Evolutionary conservation across 352 stramenopile genomes (phyloP), one percentile per base, ranked within the genome.

Genomic region (Pythium aristosporum): DNA sequence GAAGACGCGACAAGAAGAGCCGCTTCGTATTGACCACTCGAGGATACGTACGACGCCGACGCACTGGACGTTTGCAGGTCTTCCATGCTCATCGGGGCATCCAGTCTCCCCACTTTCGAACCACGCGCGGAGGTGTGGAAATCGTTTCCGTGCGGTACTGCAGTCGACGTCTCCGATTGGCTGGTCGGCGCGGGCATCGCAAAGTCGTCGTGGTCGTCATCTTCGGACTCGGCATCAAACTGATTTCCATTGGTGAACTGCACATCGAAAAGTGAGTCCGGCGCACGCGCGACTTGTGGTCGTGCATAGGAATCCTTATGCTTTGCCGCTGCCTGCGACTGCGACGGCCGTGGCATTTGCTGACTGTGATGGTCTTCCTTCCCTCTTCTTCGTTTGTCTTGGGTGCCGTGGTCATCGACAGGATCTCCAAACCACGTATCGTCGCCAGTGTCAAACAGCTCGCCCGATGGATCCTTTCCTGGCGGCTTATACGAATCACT

Each of bases 371-470:
- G 34, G 18, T 42, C 32, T 30, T 28, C 0, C 13, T 10, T 55
- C 18, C 49, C n/a, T 18, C 47, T 41, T 6, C 18, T 11, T 32
- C 12, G 44, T 11, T 20, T 41, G 20, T 13, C 16, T 42, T 30
- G 41, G 30, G 25, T 37, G 11, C 12, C 41, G 16, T 47, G 46
- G 8, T 68, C 47, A n/a, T 68, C 62, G 5, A 69, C 56, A 16
- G 73, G 68, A 48, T 92, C 80, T 0, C 61, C 73, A 72, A 92
- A 92, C 82, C 80, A 92, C 25, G 73, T 73, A 20, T 89, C 77
- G 20, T 87, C 82, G 6, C 62, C 61, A 25, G 58, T 60, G 43
- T 88, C 76, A 61, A 90, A 89, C 13, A 92, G 60, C 15, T 73
- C 60, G 16, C 32, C 55, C n/a, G 47, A 12, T 25, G 34, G 28